A percentile compares a stretch with the other conserved stretches of the same genome.
These are phyloP conservation scores for Spiromastix sp. DNA, from an alignment of 2,329 filamentous ascomycete species.

Conservation along the genomic window DNA sequence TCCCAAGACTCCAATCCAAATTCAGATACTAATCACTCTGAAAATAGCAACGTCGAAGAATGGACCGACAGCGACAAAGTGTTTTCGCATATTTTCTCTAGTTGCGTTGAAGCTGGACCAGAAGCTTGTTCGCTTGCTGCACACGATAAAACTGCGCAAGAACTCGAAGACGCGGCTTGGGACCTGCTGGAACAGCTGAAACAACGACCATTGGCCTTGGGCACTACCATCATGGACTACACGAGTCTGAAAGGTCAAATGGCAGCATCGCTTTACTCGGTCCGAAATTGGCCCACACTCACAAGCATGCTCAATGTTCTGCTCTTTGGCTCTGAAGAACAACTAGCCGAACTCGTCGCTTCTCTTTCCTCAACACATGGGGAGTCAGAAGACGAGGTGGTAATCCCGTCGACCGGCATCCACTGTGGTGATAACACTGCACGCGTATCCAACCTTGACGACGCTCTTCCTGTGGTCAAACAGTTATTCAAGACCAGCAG, in stretches of 20 bases:
- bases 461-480: constrained; percentile 2
- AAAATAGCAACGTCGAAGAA: constrained; percentile 16
- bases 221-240: constrained; percentile 3
- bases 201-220: constrained; percentile 4
- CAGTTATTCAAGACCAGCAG: constrained; percentile 1
- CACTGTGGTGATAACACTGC: constrained; percentile 6
- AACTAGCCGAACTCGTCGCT: neutral
- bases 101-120: constrained; percentile 25
- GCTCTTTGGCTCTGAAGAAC: neutral
- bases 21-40: neutral
- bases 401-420: constrained; percentile 4
- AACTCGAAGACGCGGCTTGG: constrained; percentile 30
- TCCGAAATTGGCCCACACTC: constrained; percentile 1
- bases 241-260: constrained; percentile 1
- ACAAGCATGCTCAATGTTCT: constrained; percentile 1
- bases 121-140: constrained; percentile 27
- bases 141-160: constrained; percentile 22
- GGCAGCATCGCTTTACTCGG: neutral
- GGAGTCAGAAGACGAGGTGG: neutral
- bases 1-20: neutral
- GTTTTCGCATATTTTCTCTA: constrained; percentile 16
- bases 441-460: neutral
- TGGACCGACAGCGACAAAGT: constrained; percentile 18
- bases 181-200: constrained; percentile 5
- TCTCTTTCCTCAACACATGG: neutral